Percentiles rank a stretch among this genome's conserved stretches.
These are phyloP conservation scores for Maudiozyma saulgeensis DNA, from an alignment of 805 yeast species.

Conservation along the genomic window DNA sequence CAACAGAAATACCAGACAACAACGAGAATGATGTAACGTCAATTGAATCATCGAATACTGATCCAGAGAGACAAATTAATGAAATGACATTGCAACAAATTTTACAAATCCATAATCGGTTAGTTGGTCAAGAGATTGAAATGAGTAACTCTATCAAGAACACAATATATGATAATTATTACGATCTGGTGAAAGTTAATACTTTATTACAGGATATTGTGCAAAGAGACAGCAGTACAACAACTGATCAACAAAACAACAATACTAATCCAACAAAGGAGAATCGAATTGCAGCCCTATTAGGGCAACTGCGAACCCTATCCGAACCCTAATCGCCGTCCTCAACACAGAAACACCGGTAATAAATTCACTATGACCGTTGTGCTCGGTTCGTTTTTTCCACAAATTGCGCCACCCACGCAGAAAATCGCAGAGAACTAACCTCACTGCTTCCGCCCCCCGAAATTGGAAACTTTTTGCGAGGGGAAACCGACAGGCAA, in stretches of 20 bases:
- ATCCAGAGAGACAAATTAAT: neutral
- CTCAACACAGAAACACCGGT: too few species aligned
- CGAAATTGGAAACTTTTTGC: too few species aligned
- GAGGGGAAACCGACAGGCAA: too few species aligned
- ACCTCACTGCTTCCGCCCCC: too few species aligned
- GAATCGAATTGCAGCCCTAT: neutral
- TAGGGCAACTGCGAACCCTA: neutral
- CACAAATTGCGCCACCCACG: too few species aligned
- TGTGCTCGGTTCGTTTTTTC: too few species aligned
- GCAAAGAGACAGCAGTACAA: neutral
- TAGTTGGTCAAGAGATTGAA: constrained; percentile 23
- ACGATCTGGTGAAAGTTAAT: constrained; percentile 59
- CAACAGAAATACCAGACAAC: neutral
- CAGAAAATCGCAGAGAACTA: too few species aligned
- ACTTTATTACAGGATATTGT: constrained; percentile 34
- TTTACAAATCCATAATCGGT: constrained; percentile 19
- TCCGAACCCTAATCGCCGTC: neutral
- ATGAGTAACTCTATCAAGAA: constrained; percentile 45
- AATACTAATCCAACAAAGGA: neutral
- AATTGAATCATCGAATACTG: neutral
- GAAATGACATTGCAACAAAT: constrained; percentile 16
- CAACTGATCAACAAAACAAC: neutral
- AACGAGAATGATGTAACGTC: neutral
- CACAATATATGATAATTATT: constrained; percentile 66
- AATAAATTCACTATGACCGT: too few species aligned